Conservation (phyloP, 2,329 filamentous ascomycete species). For the Aspergillus aculeatus region DNA sequence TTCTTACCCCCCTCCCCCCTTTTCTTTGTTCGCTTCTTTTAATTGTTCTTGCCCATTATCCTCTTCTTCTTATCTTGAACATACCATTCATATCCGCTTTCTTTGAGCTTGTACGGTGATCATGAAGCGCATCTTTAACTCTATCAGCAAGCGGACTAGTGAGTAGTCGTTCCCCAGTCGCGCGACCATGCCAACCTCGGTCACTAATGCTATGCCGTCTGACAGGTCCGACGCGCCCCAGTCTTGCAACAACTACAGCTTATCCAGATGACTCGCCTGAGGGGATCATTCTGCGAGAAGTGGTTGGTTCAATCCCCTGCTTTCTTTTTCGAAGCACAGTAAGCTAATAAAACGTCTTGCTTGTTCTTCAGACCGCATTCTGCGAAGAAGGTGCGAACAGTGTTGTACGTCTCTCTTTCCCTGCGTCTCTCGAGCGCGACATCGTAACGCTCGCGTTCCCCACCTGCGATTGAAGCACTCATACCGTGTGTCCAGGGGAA, state of each 20-base stretch:
- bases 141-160: slow-evolving; percentile 34
- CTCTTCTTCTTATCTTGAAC: background rate
- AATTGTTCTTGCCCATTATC: slow-evolving; percentile 7
- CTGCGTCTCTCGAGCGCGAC: slow-evolving; percentile 4
- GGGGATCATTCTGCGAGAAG: slow-evolving; percentile 39
- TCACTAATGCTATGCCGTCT: background rate
- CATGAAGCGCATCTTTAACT: slow-evolving; percentile 41
- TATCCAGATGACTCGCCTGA: slow-evolving; percentile 41
- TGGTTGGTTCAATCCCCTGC: slow-evolving; percentile 31
- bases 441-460: background rate
- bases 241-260: slow-evolving; percentile 16
- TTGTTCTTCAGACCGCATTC: slow-evolving; percentile 65
- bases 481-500: slow-evolving; percentile 60
- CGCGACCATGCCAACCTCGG: slow-evolving; percentile 4
- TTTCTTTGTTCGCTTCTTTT: background rate
- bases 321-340: background rate
- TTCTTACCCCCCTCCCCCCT: background rate
- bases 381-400: slow-evolving; percentile 68
- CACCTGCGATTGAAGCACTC: background rate
- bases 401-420: slow-evolving; percentile 42
- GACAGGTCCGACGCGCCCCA: slow-evolving; percentile 25
- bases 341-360: background rate
- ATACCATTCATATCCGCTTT: background rate
- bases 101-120: background rate
- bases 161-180: slow-evolving; percentile 14